Conservation (phyloP, 116 monocot species). For the Papilionanthe hybrid region DNA sequence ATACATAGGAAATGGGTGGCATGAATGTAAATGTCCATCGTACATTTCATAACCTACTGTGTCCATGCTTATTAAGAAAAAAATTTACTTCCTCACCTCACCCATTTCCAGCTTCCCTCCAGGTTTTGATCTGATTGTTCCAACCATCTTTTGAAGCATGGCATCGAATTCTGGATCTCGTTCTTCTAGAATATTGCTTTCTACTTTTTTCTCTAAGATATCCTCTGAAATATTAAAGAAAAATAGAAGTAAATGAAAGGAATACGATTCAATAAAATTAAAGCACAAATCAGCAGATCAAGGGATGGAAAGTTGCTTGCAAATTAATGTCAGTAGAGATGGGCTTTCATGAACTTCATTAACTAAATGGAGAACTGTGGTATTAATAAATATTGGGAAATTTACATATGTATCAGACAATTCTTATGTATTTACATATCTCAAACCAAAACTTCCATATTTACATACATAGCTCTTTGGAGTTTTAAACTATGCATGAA, state of each 20-base stretch:
- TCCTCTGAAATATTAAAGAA: slow-evolving; percentile 28
- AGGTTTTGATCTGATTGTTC: slow-evolving; percentile 68
- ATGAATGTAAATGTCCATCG: no score
- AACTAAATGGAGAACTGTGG: not conserved
- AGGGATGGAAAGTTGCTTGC: not conserved
- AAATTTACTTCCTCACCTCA: slow-evolving; percentile 46
- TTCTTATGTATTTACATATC: no score
- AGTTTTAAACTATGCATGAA: no score
- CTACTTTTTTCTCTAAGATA: slow-evolving; percentile 19
- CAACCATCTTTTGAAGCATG: slow-evolving; percentile 84
- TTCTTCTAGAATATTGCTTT: slow-evolving; percentile 50
- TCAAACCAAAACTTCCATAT: no score
- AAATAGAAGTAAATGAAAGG: not conserved
- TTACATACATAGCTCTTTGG: no score
- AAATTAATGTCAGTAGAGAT: not conserved
- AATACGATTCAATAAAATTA: not conserved
- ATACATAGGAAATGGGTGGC: no score
- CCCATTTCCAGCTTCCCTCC: slow-evolving; percentile 92
- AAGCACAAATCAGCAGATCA: not conserved
- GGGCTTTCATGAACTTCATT: not conserved
- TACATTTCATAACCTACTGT: not conserved
- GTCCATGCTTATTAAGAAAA: not conserved
- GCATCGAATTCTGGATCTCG: slow-evolving; percentile 70
- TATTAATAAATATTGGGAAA: not conserved
- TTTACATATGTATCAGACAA: no score